Conservation (phyloP, 805 yeast species). For the Metschnikowia proteae region DNA sequence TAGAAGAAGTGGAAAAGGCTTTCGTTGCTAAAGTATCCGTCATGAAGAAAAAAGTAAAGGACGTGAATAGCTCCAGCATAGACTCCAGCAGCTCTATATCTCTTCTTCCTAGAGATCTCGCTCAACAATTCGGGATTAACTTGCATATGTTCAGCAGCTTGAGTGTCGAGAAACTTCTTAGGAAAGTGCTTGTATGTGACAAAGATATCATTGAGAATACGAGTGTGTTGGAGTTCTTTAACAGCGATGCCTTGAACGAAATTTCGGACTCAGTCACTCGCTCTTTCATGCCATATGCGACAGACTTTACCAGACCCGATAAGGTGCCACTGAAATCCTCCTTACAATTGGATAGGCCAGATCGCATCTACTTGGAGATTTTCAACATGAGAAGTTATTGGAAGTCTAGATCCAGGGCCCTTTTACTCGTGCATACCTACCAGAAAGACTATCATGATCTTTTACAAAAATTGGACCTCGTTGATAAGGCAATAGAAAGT, state of each 20-base stretch:
- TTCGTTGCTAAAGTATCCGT: slow-evolving; percentile 75
- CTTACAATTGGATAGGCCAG: slow-evolving; percentile 59
- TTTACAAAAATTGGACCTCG: slow-evolving; percentile 47
- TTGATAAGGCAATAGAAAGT: slow-evolving; percentile 72
- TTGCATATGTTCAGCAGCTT: slow-evolving; percentile 57
- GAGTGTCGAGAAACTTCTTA: slow-evolving; percentile 52
- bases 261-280: slow-evolving; percentile 53
- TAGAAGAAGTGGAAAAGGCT: slow-evolving; percentile 77
- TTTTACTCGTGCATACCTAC: slow-evolving; percentile 51
- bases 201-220: slow-evolving; percentile 47
- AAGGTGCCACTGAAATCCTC: slow-evolving; percentile 10
- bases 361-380: slow-evolving; percentile 65
- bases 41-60: slow-evolving; percentile 34
- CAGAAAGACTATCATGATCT: slow-evolving; percentile 66
- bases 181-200: slow-evolving; percentile 59
- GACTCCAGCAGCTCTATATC: slow-evolving; percentile 24
- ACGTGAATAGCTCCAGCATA: slow-evolving; percentile 40
- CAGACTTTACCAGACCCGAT: slow-evolving; percentile 34
- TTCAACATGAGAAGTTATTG: slow-evolving; percentile 68
- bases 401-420: slow-evolving; percentile 66
- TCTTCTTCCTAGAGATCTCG: slow-evolving; percentile 71
- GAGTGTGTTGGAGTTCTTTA: slow-evolving; percentile 66
- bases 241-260: slow-evolving; percentile 60
- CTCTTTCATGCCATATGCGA: slow-evolving; percentile 61
- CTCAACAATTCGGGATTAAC: slow-evolving; percentile 79